Base-by-base conservation (phyloP, 371 early-diverging fungal species). In the Mucor ambiguus region DNA sequence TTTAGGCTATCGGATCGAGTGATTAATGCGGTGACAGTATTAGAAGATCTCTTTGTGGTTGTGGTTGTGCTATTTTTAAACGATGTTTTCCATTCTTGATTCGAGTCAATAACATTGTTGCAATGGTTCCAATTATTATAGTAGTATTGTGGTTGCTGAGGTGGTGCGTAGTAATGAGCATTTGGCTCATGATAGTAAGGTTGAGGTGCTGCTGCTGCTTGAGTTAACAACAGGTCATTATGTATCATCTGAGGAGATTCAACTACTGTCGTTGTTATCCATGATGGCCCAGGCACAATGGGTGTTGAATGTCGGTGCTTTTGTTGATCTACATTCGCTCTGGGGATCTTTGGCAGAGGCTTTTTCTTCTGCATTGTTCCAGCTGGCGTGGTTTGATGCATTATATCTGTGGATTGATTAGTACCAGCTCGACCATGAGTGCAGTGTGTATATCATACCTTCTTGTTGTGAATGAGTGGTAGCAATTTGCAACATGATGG, bases 1-100 rank as follows among this genome's bases (percentile, higher is more conserved):
- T 68, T 68, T 46, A 68, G 49, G 49, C 63, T 63, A 32, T 68
- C 63, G 4, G 68, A 38, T 48, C 68, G 55, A 32, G 33, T 33
- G n/a, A 56, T 10, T 2, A 28, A 12, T 35, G 37, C 3, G 33
- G 33, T 33, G 33, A 9, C 8, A 35, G 37, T 7, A 35, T 1
- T 10, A 9, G 33, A 30, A 30, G 30, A 30, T 30, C 30, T 30
- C 30, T n/a, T n/a, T n/a, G n/a, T 6, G 11, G 22, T 22, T 3
- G 8, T 5, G 4, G 26, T 49, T 2, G 14, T 26, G 46, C 46
- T 46, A 46, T 61, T 52, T 61, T 61, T 61, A 38, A 54, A n/a
- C 18, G 63, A 54, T 38, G 55, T 55, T 38, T 63, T 63, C 63
- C 63, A 63, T 24, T 55, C 55, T 24, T 33, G 32, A 38, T 37